These are phyloP conservation scores for Venturia nashicola DNA, from an alignment of 2,329 filamentous ascomycete species.

Conservation along the genomic window DNA sequence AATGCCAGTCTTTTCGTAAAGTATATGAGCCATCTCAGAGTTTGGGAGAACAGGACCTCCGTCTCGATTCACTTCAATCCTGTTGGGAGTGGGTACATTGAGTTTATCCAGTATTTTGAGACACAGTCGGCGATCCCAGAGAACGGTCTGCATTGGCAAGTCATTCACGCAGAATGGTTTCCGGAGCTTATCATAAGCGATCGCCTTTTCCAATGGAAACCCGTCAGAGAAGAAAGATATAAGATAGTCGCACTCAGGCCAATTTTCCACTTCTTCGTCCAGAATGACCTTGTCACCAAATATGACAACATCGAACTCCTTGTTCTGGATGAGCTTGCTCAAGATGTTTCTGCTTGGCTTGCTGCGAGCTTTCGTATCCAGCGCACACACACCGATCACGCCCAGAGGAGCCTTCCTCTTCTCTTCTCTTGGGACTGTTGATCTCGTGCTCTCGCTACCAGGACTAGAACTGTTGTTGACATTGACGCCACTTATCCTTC, in stretches of 20 bases:
- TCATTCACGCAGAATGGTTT: slow-evolving; percentile 98
- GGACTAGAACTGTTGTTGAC: slow-evolving; percentile 72
- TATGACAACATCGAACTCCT: slow-evolving; percentile 91
- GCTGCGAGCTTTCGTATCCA: slow-evolving; percentile 91
- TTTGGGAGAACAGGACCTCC: slow-evolving; percentile 74
- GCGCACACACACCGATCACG: slow-evolving; percentile 81
- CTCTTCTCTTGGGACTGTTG: slow-evolving; percentile 21
- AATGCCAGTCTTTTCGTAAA: slow-evolving; percentile 71
- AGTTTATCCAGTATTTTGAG: slow-evolving; percentile 80
- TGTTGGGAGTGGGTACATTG: slow-evolving; percentile 74
- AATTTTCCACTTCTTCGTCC: slow-evolving; percentile 92
- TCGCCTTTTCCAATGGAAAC: slow-evolving; percentile 92
- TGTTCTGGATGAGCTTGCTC: slow-evolving; percentile 77
- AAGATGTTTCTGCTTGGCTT: slow-evolving; percentile 95
- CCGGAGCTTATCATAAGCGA: slow-evolving; percentile 82
- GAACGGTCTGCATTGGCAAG: slow-evolving; percentile 88
- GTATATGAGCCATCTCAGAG: slow-evolving; percentile 64
- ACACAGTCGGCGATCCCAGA: slow-evolving; percentile 91
- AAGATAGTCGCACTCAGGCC: slow-evolving; percentile 90
- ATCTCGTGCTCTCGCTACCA: slow-evolving; percentile 49
- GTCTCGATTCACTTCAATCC: slow-evolving; percentile 85
- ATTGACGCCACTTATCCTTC: slow-evolving; percentile 71
- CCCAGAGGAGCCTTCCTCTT: slow-evolving; percentile 36
- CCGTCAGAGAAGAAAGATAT: slow-evolving; percentile 98
- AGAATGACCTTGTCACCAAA: slow-evolving; percentile 98